Conservation (phyloP, 345 rosid species). For the Lumnitzera littorea region DNA sequence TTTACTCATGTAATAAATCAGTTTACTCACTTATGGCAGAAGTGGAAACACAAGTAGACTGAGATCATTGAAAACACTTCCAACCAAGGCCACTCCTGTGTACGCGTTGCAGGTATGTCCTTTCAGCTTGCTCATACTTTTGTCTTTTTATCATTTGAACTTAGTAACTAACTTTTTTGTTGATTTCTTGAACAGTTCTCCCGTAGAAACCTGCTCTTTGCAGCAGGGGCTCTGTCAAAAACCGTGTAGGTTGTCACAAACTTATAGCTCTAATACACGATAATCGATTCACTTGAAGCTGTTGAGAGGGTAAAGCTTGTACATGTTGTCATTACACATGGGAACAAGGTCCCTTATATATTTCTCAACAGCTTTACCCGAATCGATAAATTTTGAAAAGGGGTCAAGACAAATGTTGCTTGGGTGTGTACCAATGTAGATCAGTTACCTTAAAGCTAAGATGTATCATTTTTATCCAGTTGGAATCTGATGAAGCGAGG, state of each 20-base stretch:
- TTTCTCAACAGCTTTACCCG: too few relatives aligned
- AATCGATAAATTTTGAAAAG: too few relatives aligned
- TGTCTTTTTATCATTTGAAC: background rate
- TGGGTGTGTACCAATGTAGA: too few relatives aligned
- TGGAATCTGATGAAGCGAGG: too few relatives aligned
- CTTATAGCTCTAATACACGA: too few relatives aligned
- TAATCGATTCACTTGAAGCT: too few relatives aligned
- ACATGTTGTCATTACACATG: too few relatives aligned
- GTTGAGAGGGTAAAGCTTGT: too few relatives aligned
- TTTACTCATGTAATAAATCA: conserved; percentile 4
- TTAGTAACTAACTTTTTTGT: background rate
- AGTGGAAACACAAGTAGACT: conserved; percentile 62
- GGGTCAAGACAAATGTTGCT: too few relatives aligned
- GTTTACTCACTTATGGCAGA: conserved; percentile 24
- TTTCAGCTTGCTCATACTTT: background rate
- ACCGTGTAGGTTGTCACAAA: background rate
- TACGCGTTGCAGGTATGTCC: conserved; percentile 45
- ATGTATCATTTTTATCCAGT: too few relatives aligned
- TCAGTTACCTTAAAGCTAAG: too few relatives aligned
- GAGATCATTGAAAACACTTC: conserved; percentile 72
- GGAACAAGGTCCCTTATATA: too few relatives aligned
- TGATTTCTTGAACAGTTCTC: conserved; percentile 48
- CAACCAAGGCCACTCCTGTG: conserved; percentile 83
- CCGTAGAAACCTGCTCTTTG: conserved; percentile 77
- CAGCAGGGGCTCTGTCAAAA: conserved; percentile 72